Percentiles rank a stretch among this genome's conserved stretches.
Evolutionary conservation across 352 stramenopile genomes (phyloP).

Genomic region (Pythium rhizo-oryzae): DNA sequence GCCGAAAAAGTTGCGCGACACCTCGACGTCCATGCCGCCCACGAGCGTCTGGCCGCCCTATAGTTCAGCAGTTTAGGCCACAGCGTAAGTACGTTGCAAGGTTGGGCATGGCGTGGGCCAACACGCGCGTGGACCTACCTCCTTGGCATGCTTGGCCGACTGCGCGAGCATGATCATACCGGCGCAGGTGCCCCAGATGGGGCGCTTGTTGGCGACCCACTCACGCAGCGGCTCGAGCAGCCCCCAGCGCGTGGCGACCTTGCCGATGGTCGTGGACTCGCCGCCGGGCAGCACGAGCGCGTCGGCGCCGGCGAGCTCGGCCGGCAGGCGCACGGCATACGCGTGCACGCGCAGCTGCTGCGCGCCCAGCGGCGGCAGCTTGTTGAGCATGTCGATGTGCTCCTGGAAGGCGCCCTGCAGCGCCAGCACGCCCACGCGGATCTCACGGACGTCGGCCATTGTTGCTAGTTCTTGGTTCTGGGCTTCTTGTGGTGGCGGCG

Average conservation of each 20-base stretch:
- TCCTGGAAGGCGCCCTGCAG: constrained; percentile 93
- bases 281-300: constrained; percentile 95
- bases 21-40: constrained; percentile 94
- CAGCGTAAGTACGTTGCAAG: not conserved
- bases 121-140: constrained; percentile 50
- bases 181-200: constrained; percentile 97
- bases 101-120: not conserved
- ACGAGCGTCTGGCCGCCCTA: constrained; percentile 93
- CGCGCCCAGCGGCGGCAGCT: constrained; percentile 34
- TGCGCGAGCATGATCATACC: constrained; percentile 96
- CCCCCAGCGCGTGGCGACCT: constrained; percentile 85
- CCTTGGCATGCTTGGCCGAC: constrained; percentile 79
- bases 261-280: constrained; percentile 96
- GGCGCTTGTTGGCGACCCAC: constrained; percentile 68
- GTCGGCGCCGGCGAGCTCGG: constrained; percentile 84
- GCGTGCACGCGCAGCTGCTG: constrained; percentile 44
- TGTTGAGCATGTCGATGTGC: constrained; percentile 87
- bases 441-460: constrained; percentile 13
- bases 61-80: not conserved
- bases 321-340: constrained; percentile 79
- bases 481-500: not conserved
- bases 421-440: constrained; percentile 86
- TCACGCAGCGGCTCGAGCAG: constrained; percentile 78
- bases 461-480: not conserved
- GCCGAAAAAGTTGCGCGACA: constrained; percentile 98